Evolutionary conservation across 352 stramenopile species (phyloP).

Genomic region (Thalassiosira mediterranea): DNA sequence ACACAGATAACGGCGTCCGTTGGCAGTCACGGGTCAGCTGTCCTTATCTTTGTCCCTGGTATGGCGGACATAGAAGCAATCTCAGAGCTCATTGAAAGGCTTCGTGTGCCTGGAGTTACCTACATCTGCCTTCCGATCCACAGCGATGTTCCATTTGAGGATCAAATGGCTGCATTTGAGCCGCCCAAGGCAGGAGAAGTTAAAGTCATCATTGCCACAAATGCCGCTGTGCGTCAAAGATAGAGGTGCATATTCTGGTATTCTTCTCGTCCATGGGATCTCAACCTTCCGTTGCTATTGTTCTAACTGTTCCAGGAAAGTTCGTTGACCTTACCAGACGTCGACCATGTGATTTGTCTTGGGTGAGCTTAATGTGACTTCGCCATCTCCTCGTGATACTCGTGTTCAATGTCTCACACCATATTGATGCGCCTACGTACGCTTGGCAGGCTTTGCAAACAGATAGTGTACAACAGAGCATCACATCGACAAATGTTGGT

Average conservation of each 20-base stretch:
- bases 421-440: not conserved
- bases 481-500: slow-evolving; percentile 81
- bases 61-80: slow-evolving; percentile 87
- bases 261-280: too few species aligned
- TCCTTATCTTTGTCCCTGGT: slow-evolving; percentile 88
- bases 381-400: too few species aligned
- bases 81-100: slow-evolving; percentile 79
- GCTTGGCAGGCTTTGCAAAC: slow-evolving; percentile 64
- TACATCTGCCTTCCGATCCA: slow-evolving; percentile 85
- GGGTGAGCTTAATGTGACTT: slow-evolving; percentile 45
- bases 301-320: too few species aligned
- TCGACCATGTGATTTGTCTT: slow-evolving; percentile 87
- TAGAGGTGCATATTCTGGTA: too few species aligned
- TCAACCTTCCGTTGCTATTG: too few species aligned
- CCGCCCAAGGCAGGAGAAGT: slow-evolving; percentile 67
- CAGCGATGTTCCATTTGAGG: slow-evolving; percentile 86
- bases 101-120: slow-evolving; percentile 47
- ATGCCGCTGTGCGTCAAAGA: too few species aligned
- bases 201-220: slow-evolving; percentile 80
- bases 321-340: slow-evolving; percentile 86
- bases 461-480: slow-evolving; percentile 83
- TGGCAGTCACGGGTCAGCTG: slow-evolving; percentile 64
- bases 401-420: not conserved
- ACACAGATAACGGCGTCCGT: slow-evolving; percentile 61
- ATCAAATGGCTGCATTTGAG: slow-evolving; percentile 85